Conservation (phyloP, 257 asterid genomes). For the Solanum verrucosum region DNA sequence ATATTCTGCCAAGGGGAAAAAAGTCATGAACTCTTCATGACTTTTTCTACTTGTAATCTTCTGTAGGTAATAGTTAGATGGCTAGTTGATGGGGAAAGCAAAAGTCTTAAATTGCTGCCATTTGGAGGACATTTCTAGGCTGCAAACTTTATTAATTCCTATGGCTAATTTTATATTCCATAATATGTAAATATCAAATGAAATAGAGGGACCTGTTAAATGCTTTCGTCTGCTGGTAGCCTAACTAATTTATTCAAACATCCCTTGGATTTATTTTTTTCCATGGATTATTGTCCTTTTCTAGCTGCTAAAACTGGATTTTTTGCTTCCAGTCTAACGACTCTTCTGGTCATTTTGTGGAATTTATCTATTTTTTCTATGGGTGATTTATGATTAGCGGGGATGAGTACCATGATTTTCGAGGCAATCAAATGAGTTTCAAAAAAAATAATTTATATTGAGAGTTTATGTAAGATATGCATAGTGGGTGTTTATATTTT, state of each 20-base stretch:
- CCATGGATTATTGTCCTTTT: background rate
- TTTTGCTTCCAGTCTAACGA: background rate
- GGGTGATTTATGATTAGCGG: too few species aligned
- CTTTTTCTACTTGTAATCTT: constrained; percentile 36
- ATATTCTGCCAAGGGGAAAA: background rate
- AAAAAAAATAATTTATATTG: too few species aligned
- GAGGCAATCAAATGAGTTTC: too few species aligned
- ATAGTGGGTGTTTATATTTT: too few species aligned
- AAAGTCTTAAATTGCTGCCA: constrained; percentile 52
- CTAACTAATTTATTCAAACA: background rate
- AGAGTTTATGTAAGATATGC: too few species aligned
- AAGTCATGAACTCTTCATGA: constrained; percentile 7
- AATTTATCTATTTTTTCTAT: too few species aligned
- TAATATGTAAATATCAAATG: background rate
- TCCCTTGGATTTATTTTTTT: background rate
- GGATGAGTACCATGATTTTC: too few species aligned
- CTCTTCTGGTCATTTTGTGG: background rate
- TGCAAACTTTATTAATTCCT: constrained; percentile 20
- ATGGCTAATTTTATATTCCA: background rate
- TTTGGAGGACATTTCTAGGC: constrained; percentile 52
- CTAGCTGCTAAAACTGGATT: background rate
- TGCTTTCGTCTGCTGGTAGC: background rate
- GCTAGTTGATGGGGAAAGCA: constrained; percentile 20
- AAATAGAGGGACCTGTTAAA: background rate
- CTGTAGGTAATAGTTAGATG: constrained; percentile 16